Percentiles rank a stretch among this genome's conserved stretches.
Conservation (phyloP, 768 basidiomycete species). For the Lyophyllum decastes region DNA sequence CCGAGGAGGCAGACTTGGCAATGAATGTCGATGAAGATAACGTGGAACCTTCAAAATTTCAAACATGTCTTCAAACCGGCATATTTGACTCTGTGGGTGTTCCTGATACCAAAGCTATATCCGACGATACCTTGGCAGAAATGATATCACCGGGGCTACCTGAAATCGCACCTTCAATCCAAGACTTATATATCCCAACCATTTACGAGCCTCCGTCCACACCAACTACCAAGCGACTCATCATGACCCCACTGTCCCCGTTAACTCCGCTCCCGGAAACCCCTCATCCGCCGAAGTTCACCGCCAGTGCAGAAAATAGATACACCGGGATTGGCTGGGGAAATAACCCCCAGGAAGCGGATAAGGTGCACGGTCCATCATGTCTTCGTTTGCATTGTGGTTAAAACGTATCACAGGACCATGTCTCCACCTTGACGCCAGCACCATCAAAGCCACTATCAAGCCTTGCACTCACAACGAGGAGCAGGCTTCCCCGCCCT, state of each 20-base stretch:
- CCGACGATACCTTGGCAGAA: not conserved
- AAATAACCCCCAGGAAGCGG: slow-evolving; percentile 15
- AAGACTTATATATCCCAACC: not conserved
- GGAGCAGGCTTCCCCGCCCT: slow-evolving; percentile 37
- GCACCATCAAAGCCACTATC: slow-evolving; percentile 14
- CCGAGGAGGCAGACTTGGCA: slow-evolving; percentile 21
- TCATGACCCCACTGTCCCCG: slow-evolving; percentile 35
- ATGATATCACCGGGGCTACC: not conserved
- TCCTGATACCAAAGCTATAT: not conserved
- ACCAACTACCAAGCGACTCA: slow-evolving; percentile 14
- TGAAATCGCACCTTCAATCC: not conserved
- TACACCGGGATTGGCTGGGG: slow-evolving; percentile 25
- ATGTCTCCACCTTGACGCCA: not conserved
- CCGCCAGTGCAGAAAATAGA: slow-evolving; percentile 17
- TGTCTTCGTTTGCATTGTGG: not conserved
- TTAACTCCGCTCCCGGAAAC: slow-evolving; percentile 56
- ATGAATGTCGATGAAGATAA: slow-evolving; percentile 26
- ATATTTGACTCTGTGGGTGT: not conserved
- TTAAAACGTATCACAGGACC: slow-evolving; percentile 1
- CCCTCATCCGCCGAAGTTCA: slow-evolving; percentile 30
- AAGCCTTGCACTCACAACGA: slow-evolving; percentile 13
- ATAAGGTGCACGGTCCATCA: slow-evolving; percentile 20
- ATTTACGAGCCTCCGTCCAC: slow-evolving; percentile 23
- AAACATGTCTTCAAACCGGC: not conserved
- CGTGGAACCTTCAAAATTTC: slow-evolving; percentile 11